phyloP scores from a whole-genome alignment of 306 rosid genomes.

The Aeschynomene evenia region DNA sequence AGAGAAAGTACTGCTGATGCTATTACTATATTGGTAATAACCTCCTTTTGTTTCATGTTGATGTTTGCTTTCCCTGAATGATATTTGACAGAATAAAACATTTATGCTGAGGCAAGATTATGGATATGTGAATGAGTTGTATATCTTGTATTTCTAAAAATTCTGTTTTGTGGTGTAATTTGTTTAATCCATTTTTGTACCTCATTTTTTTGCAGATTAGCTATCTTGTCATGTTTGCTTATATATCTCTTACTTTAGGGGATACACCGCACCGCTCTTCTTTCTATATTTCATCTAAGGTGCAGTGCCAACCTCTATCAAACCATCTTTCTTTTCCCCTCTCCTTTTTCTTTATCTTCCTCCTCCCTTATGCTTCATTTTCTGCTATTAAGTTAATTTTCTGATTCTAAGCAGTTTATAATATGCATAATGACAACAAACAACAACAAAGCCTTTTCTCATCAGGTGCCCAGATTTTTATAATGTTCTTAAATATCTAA shows the following conservation, averaged over 20 bases:
- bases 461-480: neutral
- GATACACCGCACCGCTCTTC: constrained; percentile 65
- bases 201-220: constrained; percentile 72
- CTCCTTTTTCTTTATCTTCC: neutral
- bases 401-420: constrained; percentile 10
- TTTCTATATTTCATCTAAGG: constrained; percentile 94
- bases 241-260: constrained; percentile 94
- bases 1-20: constrained; percentile 96
- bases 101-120: constrained; percentile 13
- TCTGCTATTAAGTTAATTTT: neutral
- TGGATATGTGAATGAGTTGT: constrained; percentile 21
- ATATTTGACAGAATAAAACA: neutral
- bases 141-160: neutral
- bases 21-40: constrained; percentile 81
- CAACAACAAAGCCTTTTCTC: neutral
- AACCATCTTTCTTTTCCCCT: neutral
- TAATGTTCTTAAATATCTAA: constrained; percentile 25
- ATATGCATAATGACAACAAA: constrained; percentile 5
- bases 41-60: constrained; percentile 15
- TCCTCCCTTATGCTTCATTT: constrained; percentile 14
- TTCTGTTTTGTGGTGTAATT: neutral
- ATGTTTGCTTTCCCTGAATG: constrained; percentile 8
- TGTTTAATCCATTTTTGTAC: constrained; percentile 24
- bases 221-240: constrained; percentile 97
- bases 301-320: constrained; percentile 31